Percentiles rank a stretch among this genome's conserved stretches.
These are phyloP conservation scores for Dothiorella sarmentorum DNA, from an alignment of 2,329 filamentous ascomycete genomes.

Conservation along the genomic window DNA sequence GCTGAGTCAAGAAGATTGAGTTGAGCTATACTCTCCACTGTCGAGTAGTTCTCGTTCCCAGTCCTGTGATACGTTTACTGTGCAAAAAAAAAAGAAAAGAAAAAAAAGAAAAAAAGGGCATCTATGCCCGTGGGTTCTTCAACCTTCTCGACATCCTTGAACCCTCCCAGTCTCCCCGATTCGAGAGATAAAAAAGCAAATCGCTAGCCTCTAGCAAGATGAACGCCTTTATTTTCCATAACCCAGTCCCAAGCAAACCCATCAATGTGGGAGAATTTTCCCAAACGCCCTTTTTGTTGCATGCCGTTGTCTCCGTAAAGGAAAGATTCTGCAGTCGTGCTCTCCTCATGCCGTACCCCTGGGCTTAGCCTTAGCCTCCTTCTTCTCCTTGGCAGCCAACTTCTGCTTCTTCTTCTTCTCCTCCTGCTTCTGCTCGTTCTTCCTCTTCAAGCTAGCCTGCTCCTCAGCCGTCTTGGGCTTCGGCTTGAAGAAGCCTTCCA, in stretches of 20 bases:
- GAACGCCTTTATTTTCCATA: background rate
- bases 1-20: too few relatives aligned
- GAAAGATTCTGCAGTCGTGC: background rate
- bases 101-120: too few relatives aligned
- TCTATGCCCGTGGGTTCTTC: too few relatives aligned
- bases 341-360: conserved; percentile 54
- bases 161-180: too few relatives aligned
- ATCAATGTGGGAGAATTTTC: background rate
- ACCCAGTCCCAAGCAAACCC: background rate
- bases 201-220: background rate
- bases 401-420: conserved; percentile 95
- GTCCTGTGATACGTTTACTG: too few relatives aligned
- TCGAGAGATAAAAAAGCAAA: background rate
- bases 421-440: conserved; percentile 86
- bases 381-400: conserved; percentile 93
- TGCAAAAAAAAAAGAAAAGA: too few relatives aligned
- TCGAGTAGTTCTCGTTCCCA: too few relatives aligned
- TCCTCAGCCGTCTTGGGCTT: conserved; percentile 84
- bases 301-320: background rate
- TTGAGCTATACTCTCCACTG: too few relatives aligned
- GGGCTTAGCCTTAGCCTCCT: conserved; percentile 82
- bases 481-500: conserved; percentile 97
- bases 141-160: too few relatives aligned
- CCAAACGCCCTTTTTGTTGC: background rate
- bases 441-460: conserved; percentile 82